Conservation (phyloP, 371 early-diverging fungal genomes). For the Syncephalastrum racemosum region DNA sequence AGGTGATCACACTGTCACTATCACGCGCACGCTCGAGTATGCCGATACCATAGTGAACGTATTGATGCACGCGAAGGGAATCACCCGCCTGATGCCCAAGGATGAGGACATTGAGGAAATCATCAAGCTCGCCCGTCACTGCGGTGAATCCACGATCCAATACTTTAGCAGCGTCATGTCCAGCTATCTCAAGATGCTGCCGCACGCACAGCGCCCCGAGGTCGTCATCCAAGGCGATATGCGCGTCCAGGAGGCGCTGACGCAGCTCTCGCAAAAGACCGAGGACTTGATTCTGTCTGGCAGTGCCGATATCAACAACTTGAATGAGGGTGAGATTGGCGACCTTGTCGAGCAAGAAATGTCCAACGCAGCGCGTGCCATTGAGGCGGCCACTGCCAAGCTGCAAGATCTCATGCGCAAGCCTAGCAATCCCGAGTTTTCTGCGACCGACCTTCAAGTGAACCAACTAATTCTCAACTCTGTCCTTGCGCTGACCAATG, state of each 20-base stretch:
- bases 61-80: conserved; percentile 86
- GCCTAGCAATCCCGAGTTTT: conserved; percentile 72
- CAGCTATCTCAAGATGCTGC: conserved; percentile 66
- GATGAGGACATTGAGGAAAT: conserved; percentile 83
- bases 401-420: conserved; percentile 78
- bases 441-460: conserved; percentile 81
- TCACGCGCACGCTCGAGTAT: conserved; percentile 78
- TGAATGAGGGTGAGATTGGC: conserved; percentile 80
- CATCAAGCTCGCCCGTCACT: conserved; percentile 62
- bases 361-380: conserved; percentile 88
- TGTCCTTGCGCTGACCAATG: conserved; percentile 90
- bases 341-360: conserved; percentile 93
- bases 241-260: conserved; percentile 72
- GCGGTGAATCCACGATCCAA: conserved; percentile 65
- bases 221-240: conserved; percentile 73
- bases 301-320: conserved; percentile 64
- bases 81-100: conserved; percentile 78
- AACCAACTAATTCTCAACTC: conserved; percentile 89
- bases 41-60: conserved; percentile 84
- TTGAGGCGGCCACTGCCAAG: conserved; percentile 87
- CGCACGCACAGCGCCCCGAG: conserved; percentile 70
- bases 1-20: conserved; percentile 84
- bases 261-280: conserved; percentile 69
- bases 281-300: conserved; percentile 77
- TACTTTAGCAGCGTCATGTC: conserved; percentile 91